A percentile compares a stretch with the other conserved stretches of the same genome.
Conservation (phyloP, 202 grass and related monocot genomes). For the Musa balbisiana region DNA sequence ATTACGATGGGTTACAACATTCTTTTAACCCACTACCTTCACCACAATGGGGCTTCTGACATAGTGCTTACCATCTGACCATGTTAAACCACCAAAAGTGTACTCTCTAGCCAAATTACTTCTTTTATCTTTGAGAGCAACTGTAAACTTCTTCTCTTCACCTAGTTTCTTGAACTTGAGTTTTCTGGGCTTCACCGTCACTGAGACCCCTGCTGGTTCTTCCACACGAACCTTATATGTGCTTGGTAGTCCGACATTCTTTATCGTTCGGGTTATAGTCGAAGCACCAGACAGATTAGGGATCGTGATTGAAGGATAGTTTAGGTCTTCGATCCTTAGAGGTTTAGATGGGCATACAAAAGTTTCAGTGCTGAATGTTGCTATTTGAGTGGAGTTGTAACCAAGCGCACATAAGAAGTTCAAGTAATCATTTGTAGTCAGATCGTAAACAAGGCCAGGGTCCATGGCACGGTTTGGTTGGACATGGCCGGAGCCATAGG, state of each 20-base stretch:
- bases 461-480: slow-evolving; percentile 62
- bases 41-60: slow-evolving; percentile 65
- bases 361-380: slow-evolving; percentile 32
- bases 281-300: slow-evolving; percentile 40
- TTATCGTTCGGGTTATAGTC: slow-evolving; percentile 40
- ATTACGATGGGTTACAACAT: neutral
- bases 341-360: slow-evolving; percentile 30
- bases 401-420: slow-evolving; percentile 63
- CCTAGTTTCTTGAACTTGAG: slow-evolving; percentile 47
- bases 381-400: slow-evolving; percentile 67
- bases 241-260: slow-evolving; percentile 55
- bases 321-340: slow-evolving; percentile 46
- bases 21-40: slow-evolving; percentile 17
- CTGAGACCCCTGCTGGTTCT: slow-evolving; percentile 48
- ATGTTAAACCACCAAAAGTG: slow-evolving; percentile 60
- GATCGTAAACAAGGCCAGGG: slow-evolving; percentile 84
- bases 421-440: slow-evolving; percentile 51
- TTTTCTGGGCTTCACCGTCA: slow-evolving; percentile 44
- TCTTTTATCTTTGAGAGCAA: slow-evolving; percentile 45
- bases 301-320: slow-evolving; percentile 76
- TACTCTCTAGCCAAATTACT: slow-evolving; percentile 34
- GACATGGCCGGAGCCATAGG: slow-evolving; percentile 81
- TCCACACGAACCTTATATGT: slow-evolving; percentile 41
- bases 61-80: slow-evolving; percentile 59
- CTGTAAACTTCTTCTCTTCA: slow-evolving; percentile 50